Percentiles rank a stretch among this genome's conserved stretches.
Evolutionary conservation across 2,329 filamentous ascomycete genomes (phyloP).

Genomic region (Epichloe typhina): DNA sequence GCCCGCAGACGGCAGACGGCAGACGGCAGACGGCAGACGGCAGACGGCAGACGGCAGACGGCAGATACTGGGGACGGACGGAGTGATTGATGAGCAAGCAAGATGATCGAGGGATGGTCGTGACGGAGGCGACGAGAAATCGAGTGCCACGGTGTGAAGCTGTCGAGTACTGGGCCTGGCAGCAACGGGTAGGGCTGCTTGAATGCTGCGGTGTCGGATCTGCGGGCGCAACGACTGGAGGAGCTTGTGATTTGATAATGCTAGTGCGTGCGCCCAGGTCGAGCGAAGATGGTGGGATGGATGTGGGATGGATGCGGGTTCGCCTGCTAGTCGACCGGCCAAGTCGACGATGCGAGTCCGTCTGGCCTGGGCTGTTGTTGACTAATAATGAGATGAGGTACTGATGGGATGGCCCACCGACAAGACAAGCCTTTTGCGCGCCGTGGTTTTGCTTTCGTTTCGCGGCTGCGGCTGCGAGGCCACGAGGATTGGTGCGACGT

Average conservation of each 20-base stretch:
- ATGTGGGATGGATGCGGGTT: not conserved
- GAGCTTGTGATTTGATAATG: slow-evolving; percentile 1
- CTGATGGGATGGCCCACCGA: too few species aligned
- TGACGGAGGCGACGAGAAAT: not conserved
- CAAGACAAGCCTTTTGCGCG: too few species aligned
- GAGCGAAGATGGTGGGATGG: not conserved
- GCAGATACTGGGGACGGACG: not conserved
- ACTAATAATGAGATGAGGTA: too few species aligned
- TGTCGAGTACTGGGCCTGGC: not conserved
- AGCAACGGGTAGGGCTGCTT: not conserved
- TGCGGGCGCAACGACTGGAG: not conserved
- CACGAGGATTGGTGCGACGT: not conserved
- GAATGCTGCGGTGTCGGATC: not conserved
- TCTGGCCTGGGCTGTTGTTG: not conserved
- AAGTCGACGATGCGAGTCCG: not conserved
- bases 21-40: not conserved
- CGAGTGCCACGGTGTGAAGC: not conserved
- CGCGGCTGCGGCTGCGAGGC: not conserved
- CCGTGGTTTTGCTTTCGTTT: too few species aligned
- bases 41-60: not conserved
- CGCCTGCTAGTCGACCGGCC: not conserved
- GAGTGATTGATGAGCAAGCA: not conserved
- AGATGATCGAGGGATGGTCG: not conserved
- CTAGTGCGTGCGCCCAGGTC: not conserved
- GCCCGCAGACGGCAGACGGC: not conserved